Conservation (phyloP, 208 protist species). For the Leishmania tarentolae region DNA sequence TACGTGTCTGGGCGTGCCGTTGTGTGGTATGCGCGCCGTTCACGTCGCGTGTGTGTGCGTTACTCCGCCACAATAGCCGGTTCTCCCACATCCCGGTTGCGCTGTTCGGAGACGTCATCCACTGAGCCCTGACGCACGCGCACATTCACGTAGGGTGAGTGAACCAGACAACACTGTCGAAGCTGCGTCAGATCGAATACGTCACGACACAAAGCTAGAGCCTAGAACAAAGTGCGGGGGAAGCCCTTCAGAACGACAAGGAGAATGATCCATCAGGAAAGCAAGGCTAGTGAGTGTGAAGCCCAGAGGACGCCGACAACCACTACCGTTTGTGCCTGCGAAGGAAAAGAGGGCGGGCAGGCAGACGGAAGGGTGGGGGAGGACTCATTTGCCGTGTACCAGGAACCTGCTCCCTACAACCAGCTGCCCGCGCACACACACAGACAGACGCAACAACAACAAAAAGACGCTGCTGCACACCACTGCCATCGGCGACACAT, state of each 20-base stretch:
- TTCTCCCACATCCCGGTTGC: background rate
- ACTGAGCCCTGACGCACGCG: background rate
- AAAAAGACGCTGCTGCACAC: background rate
- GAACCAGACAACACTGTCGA: background rate
- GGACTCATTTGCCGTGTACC: background rate
- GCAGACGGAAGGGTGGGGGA: too few relatives aligned
- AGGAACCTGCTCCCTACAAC: background rate
- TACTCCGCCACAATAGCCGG: background rate
- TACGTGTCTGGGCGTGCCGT: background rate
- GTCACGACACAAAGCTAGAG: background rate
- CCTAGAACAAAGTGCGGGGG: background rate
- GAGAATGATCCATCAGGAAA: background rate
- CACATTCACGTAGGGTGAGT: background rate
- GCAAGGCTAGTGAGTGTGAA: background rate
- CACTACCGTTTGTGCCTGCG: background rate
- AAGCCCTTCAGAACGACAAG: background rate
- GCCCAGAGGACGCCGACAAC: background rate
- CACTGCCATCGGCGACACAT: background rate
- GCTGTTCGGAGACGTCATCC: background rate
- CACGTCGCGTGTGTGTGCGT: background rate
- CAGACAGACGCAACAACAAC: background rate
- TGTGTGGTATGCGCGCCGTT: background rate
- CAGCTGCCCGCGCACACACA: background rate
- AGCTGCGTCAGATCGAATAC: background rate
- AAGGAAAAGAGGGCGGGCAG: background rate